phyloP scores from a whole-genome alignment of 768 basidiomycete species.

The Cystofilobasidium macerans region DNA sequence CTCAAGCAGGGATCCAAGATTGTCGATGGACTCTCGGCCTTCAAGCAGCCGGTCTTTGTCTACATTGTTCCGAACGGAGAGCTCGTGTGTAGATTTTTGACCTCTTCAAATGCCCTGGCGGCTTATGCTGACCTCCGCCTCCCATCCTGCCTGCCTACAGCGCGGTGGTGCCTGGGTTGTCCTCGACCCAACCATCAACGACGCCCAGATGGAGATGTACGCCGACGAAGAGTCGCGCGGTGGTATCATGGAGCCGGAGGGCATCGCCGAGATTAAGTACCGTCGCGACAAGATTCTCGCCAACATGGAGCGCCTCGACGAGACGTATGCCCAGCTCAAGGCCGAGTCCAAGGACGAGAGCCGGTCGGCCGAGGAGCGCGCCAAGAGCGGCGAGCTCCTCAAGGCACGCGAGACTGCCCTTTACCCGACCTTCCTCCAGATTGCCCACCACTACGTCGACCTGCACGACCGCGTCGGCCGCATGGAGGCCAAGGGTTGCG shows the following conservation, averaged over 20 bases:
- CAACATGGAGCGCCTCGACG: conserved; percentile 88
- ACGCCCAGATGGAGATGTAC: conserved; percentile 96
- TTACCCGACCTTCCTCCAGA: conserved; percentile 82
- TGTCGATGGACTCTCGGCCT: conserved; percentile 91
- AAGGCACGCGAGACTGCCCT: conserved; percentile 65
- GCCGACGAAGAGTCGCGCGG: conserved; percentile 91
- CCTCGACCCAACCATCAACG: conserved; percentile 92
- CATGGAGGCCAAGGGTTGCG: conserved; percentile 96
- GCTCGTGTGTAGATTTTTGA: conserved; percentile 40
- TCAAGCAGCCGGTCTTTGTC: conserved; percentile 95
- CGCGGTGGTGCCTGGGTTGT: conserved; percentile 99
- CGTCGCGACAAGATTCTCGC: conserved; percentile 80
- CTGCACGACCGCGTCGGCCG: conserved; percentile 77
- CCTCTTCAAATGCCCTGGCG: background rate
- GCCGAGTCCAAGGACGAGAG: conserved; percentile 62
- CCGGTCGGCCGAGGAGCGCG: conserved; percentile 63
- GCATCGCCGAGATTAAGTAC: conserved; percentile 94
- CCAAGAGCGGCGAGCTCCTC: conserved; percentile 56
- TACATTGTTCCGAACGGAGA: conserved; percentile 98
- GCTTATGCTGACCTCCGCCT: background rate
- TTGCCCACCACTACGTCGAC: conserved; percentile 88
- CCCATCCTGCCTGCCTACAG: conserved; percentile 12
- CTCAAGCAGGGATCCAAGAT: conserved; percentile 97
- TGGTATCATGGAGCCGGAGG: conserved; percentile 90
- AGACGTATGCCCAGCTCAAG: conserved; percentile 69